Evolutionary conservation across 179 eudicot species (phyloP), one percentile per base, ranked within the genome.

Genomic region (Silene coronaria): DNA sequence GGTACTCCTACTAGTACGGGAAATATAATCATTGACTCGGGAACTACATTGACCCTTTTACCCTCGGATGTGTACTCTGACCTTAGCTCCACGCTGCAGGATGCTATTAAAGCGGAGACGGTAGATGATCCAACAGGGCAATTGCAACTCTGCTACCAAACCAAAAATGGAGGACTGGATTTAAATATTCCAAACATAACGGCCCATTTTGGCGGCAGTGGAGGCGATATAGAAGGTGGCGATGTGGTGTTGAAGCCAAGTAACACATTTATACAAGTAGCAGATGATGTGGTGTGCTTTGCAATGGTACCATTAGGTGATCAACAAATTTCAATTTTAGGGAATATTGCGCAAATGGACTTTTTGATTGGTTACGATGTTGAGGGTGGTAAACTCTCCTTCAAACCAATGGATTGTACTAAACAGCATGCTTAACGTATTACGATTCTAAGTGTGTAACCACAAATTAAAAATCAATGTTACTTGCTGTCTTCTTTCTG

Each of bases 21-120:
- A 16, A 84, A 86, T 76, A 86, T 89, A 38, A 74, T 89, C 30
- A 78, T 89, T 6, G 91, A 89, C 64, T 89, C 91, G 1, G 93
- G 93, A 1, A 86, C 89, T 1, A 85, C 87, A 6, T 22, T 89
- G n/a, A 88, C 87, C 0, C 17, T 71, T 4, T 36, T 89, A 5
- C 88, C 91, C 0, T 0, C 7, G 0, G 68, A 57, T 0, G 55
- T 82, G 4, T 88, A 67, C 79, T 3, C 14, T 0, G 74, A 64
- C 0, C 42, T 88, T 28, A 45, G 7, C 8, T 53, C 51, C 0
- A 45, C 73, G 1, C 60, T 85, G 65, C 3, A 0, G 6, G 22
- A n/a, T 5, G 70, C 38, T 0, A 83, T 86, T 4, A 21, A 17
- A 2, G 85, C 72, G 0, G 70, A 55, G 16, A 27, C n/a, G 5